A percentile compares a stretch with the other conserved stretches of the same genome.
phyloP scores from a whole-genome alignment of 768 basidiomycete genomes.

The Rubroboletus pulcherrimus region DNA sequence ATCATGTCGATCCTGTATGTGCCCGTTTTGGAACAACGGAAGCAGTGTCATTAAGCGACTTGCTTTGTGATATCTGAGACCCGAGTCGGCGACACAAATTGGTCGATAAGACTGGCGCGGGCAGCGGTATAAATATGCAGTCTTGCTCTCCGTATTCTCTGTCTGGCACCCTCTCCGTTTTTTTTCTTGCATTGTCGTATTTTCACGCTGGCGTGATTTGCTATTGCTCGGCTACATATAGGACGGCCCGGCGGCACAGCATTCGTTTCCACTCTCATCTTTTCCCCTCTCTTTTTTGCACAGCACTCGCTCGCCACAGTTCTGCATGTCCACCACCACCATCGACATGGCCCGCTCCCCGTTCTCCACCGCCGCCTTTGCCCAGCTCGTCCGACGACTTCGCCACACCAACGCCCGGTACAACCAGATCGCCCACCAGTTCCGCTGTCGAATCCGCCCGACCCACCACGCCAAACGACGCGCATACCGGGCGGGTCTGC shows the following conservation, averaged over 20 bases:
- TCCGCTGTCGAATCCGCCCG: conserved; percentile 35
- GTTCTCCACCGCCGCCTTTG: conserved; percentile 29
- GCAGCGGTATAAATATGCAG: conserved; percentile 16
- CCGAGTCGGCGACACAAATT: not conserved
- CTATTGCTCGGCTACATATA: not conserved
- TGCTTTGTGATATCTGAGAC: conserved; percentile 20
- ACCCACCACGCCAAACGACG: conserved; percentile 47
- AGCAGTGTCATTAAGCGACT: not conserved
- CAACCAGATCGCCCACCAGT: conserved; percentile 35
- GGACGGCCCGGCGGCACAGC: conserved; percentile 5
- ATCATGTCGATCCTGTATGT: conserved; percentile 4
- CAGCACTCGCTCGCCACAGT: not conserved
- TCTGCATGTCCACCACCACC: conserved; percentile 8
- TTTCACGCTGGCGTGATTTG: conserved; percentile 16
- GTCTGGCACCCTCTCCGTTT: conserved; percentile 6
- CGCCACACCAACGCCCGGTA: conserved; percentile 44
- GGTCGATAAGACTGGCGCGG: not conserved
- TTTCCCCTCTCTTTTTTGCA: not conserved
- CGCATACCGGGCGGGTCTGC: conserved; percentile 42
- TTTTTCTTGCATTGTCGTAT: not conserved
- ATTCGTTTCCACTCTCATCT: not conserved
- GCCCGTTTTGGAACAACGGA: not conserved
- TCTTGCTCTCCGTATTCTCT: not conserved
- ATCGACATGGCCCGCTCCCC: conserved; percentile 21
- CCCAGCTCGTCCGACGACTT: conserved; percentile 40